Conservation (phyloP, 2,329 filamentous ascomycete species). For the Pezicula neosporulosa region DNA sequence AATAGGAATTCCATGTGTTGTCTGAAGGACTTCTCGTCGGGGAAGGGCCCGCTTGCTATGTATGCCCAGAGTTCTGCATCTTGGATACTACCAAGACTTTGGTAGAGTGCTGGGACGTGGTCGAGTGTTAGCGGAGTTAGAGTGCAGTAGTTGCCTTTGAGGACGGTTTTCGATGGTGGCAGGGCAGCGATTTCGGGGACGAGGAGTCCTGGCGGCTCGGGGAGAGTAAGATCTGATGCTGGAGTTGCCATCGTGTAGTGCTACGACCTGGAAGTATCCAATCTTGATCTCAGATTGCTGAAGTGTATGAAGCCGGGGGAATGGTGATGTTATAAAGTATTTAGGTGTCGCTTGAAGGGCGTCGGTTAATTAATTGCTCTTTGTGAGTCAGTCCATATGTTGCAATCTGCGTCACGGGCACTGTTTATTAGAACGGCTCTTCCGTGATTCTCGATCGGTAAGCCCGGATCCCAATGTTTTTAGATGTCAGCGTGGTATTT, state of each 20-base stretch:
- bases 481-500: too few relatives aligned
- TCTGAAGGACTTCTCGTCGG: slow-evolving; percentile 26
- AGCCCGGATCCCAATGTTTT: too few relatives aligned
- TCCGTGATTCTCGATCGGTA: too few relatives aligned
- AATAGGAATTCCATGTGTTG: slow-evolving; percentile 20
- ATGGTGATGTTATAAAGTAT: too few relatives aligned
- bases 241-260: not conserved
- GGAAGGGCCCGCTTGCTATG: slow-evolving; percentile 33
- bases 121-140: slow-evolving; percentile 13
- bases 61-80: slow-evolving; percentile 37
- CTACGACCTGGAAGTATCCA: too few relatives aligned
- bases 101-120: slow-evolving; percentile 18
- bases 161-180: not conserved
- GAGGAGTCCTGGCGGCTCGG: not conserved
- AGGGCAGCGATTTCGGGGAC: slow-evolving; percentile 2
- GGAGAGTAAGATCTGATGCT: not conserved
- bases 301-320: too few relatives aligned
- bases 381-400: too few relatives aligned
- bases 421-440: too few relatives aligned
- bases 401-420: too few relatives aligned
- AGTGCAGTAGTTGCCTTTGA: slow-evolving; percentile 11
- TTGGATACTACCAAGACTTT: slow-evolving; percentile 11
- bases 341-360: too few relatives aligned
- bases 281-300: too few relatives aligned
- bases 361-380: too few relatives aligned